phyloP scores from a whole-genome alignment of 371 early-diverging fungal species.

The Mortierella sp. region DNA sequence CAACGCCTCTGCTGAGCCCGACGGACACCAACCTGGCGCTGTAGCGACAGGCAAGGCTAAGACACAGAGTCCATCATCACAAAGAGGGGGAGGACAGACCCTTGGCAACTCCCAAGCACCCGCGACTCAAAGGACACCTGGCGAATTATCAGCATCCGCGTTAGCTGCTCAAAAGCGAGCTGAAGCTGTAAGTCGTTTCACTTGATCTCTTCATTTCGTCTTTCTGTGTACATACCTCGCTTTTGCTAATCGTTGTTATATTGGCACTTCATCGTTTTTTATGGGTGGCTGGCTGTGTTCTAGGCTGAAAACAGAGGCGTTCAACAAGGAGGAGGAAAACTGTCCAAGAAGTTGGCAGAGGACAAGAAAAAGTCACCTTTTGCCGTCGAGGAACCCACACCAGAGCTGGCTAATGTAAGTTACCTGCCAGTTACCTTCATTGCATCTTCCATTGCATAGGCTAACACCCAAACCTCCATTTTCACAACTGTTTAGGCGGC shows the following conservation, averaged over 20 bases:
- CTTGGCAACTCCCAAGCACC: constrained; percentile 10
- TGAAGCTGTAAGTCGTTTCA: constrained; percentile 42
- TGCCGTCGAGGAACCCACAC: constrained; percentile 21
- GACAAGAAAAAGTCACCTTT: constrained; percentile 29
- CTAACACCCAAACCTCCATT: no score
- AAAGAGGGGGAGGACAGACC: constrained; percentile 18
- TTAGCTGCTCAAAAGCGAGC: constrained; percentile 51
- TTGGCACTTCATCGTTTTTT: no score
- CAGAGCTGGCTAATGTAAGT: constrained; percentile 40
- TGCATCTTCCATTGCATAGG: no score
- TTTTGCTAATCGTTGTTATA: no score
- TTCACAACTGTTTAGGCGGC: no score
- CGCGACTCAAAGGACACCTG: constrained; percentile 2
- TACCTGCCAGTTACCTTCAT: neutral
- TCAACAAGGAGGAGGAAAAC: constrained; percentile 40
- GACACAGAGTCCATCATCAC: constrained; percentile 1
- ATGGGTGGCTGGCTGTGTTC: no score
- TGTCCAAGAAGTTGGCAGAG: constrained; percentile 41
- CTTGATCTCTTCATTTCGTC: neutral
- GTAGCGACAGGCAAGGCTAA: constrained; percentile 5
- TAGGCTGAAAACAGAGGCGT: constrained; percentile 49
- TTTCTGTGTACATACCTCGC: no score
- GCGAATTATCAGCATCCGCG: constrained; percentile 44
- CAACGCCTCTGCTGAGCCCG: constrained; percentile 22
- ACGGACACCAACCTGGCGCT: constrained; percentile 7